Base-by-base conservation (phyloP, 805 yeast species). In the Wickerhamiella galacta region DNA sequence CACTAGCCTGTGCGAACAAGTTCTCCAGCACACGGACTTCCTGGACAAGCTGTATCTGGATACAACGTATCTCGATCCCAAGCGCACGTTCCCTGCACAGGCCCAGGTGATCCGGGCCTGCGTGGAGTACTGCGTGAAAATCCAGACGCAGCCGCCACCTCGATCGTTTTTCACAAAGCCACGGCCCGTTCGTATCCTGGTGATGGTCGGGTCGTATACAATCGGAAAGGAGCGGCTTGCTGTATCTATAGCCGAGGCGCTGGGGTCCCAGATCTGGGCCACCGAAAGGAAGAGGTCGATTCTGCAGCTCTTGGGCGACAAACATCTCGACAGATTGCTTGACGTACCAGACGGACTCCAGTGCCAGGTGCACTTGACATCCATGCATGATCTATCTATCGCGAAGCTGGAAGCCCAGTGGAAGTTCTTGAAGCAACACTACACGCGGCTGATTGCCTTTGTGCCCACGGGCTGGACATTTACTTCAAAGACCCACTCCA, bases 381-480 rank as follows among this genome's bases (percentile, higher is more conserved):
- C 85, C 2, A 66, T 87, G 68, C 56, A 65, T 2, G 69, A 74
- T 18, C 61, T 35, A 51, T 64, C 33, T 52, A 56, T 44, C 11
- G 51, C 49, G 4, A 43, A 43, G 10, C 52, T 78, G 31, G 53
- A 61, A 9, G 57, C 56, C 16, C 72, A 75, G 40, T 68, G 68
- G 57, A 60, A 61, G 40, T 53, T 52, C 19, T 65, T 64, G 39
- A 57, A 56, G 25, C 53, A 50, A 18, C 53, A 58, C 26, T 76
- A 66, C 48, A 72, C 71, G 33, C 61, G 70, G 30, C 63, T 81
- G 26, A 61, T 78, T n/a, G 93, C 80, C 0, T 60, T 79, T 22
- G 61, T 70, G 32, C 95, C 96, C 0, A 83, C 95, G 0, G 96
- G 96, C 0, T 90, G 96, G 96, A 64, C 82, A 2, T 76, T 68